Evolutionary conservation across 768 basidiomycete species (phyloP), one percentile per base, ranked within the genome.

Genomic region (Psilocybe cubensis): DNA sequence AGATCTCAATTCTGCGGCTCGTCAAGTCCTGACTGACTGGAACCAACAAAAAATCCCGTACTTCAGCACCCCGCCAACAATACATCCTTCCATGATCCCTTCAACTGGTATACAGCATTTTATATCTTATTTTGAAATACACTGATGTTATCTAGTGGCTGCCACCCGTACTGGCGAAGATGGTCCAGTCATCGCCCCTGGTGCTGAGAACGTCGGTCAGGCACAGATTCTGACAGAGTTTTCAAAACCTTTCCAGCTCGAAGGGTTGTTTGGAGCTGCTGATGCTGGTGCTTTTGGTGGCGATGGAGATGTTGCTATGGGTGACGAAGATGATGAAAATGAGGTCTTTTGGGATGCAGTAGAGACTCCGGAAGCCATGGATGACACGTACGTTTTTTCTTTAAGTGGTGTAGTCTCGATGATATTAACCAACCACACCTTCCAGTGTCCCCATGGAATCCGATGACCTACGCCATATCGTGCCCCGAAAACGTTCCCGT

Each of bases 1-100:
- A 1, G 94, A 98, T 70, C 71, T 96, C 28, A 84, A 88, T 41
- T 79, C 89, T 5, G 83, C 94, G 0, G 94, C 96, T 0, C 87
- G 92, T 28, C 85, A 89, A 12, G 82, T 98, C 21, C 72, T 98
- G 1, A 83, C 79, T 47, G 95, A 99, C 68, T 99, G 96, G 96
- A 98, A 98, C 66, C 86, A 92, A 56, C 94, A 97, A 70, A 96
- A 94, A 68, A 96, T 98, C 10, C 90, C 92, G 0, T 98, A 92
- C 74, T 92, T 81, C 74, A 92, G 94, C 3, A 69, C 76, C 1
- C 94, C 95, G 8, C 95, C 96, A 0, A 66, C 77, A 7, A 69
- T 92, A 2, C 93, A 96, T 68, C 88, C 92, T 0, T 92, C 92
- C 0, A 79, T 84, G 28, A 79, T 93, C 55, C 89, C 91, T 4